These are phyloP conservation scores for Exophiala alcalophila DNA, from an alignment of 2,329 filamentous ascomycete genomes.

Conservation along the genomic window DNA sequence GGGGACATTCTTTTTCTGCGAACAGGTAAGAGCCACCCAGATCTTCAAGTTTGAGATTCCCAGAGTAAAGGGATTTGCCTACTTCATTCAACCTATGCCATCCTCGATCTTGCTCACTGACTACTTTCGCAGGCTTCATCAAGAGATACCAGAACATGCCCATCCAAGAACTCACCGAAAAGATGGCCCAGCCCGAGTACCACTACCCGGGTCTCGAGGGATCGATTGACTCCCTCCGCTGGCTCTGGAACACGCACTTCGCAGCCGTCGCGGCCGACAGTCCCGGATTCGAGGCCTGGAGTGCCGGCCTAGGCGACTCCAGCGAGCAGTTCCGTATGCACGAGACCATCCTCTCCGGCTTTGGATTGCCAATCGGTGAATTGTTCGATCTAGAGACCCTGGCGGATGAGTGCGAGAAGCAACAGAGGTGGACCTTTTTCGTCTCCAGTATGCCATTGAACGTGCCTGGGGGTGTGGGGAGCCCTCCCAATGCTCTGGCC, in stretches of 20 bases:
- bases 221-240: slow-evolving; percentile 32
- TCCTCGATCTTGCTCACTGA: too few species aligned
- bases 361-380: slow-evolving; percentile 31
- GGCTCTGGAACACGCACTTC: slow-evolving; percentile 36
- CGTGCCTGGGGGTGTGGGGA: slow-evolving; percentile 26
- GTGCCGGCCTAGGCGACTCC: slow-evolving; percentile 6
- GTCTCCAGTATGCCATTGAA: slow-evolving; percentile 38
- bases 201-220: slow-evolving; percentile 35
- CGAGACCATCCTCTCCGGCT: slow-evolving; percentile 27
- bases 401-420: slow-evolving; percentile 34
- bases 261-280: slow-evolving; percentile 34
- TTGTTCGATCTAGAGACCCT: slow-evolving; percentile 40
- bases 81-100: too few species aligned
- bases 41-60: too few species aligned
- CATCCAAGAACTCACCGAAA: slow-evolving; percentile 34
- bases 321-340: slow-evolving; percentile 10
- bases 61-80: too few species aligned
- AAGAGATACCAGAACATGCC: slow-evolving; percentile 53
- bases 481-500: slow-evolving; percentile 28
- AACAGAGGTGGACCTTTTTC: slow-evolving; percentile 46
- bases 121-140: slow-evolving; percentile 61
- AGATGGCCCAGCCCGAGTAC: slow-evolving; percentile 31
- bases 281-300: slow-evolving; percentile 49
- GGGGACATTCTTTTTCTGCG: slow-evolving; percentile 29
- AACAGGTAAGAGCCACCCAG: slow-evolving; percentile 36